phyloP scores from a whole-genome alignment of 2,329 filamentous ascomycete species.

The Coleophoma cylindrospora region DNA sequence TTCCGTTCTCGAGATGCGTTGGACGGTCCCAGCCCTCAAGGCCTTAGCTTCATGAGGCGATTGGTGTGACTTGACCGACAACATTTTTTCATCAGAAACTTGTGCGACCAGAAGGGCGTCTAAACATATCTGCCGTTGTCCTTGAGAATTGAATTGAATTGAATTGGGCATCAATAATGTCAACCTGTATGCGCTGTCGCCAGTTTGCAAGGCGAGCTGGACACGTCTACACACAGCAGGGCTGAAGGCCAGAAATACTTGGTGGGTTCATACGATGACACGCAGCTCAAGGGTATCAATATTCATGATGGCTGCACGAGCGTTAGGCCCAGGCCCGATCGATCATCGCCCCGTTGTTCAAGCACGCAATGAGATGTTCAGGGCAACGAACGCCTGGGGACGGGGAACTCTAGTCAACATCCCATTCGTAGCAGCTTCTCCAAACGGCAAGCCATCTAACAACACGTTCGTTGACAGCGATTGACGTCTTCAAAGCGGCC shows the following conservation, averaged over 20 bases:
- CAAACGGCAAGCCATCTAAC: not conserved
- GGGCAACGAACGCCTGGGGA: not conserved
- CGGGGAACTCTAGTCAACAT: not conserved
- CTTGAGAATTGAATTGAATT: not conserved
- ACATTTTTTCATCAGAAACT: not conserved
- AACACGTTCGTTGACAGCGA: too few relatives aligned
- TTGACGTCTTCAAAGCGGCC: too few relatives aligned
- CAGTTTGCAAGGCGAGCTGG: not conserved
- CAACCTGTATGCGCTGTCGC: constrained; percentile 21
- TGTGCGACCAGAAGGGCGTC: not conserved
- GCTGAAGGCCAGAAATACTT: constrained; percentile 19
- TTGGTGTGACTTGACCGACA: too few relatives aligned
- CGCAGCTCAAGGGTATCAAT: constrained; percentile 11
- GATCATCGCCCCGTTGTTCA: too few relatives aligned
- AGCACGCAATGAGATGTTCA: not conserved
- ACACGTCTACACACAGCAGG: constrained; percentile 9
- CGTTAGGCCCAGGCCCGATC: not conserved
- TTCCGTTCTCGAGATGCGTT: too few relatives aligned
- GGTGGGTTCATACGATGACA: constrained; percentile 23
- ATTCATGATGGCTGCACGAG: constrained; percentile 2
- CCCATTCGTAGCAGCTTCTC: not conserved
- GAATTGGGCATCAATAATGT: constrained; percentile 22
- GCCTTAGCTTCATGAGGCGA: too few relatives aligned
- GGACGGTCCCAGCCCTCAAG: too few relatives aligned
- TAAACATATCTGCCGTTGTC: not conserved